Conservation (phyloP, 768 basidiomycete species). For the Phlegmacium glaucopus region DNA sequence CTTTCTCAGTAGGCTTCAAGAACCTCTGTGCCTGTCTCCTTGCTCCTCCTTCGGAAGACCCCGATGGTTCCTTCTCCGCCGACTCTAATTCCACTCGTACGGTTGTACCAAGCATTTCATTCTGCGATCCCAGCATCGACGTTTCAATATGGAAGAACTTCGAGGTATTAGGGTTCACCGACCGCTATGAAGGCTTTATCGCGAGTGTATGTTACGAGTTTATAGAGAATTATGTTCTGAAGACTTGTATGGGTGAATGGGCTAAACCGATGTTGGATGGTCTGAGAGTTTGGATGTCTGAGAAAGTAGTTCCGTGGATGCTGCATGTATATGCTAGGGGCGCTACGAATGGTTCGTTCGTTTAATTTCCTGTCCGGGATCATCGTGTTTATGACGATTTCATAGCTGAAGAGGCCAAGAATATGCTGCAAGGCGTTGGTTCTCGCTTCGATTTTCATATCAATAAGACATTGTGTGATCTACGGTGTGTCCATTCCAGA, state of each 20-base stretch:
- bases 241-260: slow-evolving; percentile 70
- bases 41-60: slow-evolving; percentile 18
- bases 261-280: slow-evolving; percentile 55
- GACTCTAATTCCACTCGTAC: no score
- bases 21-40: slow-evolving; percentile 60
- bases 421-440: slow-evolving; percentile 72
- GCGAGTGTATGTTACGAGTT: slow-evolving; percentile 82
- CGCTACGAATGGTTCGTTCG: slow-evolving; percentile 28
- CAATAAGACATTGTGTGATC: slow-evolving; percentile 85
- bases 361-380: no score
- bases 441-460: slow-evolving; percentile 90
- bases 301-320: slow-evolving; percentile 84
- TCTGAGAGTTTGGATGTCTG: slow-evolving; percentile 74
- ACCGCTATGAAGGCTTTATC: slow-evolving; percentile 81
- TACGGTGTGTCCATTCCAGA: slow-evolving; percentile 50
- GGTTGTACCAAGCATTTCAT: no score
- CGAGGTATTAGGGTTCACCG: slow-evolving; percentile 69
- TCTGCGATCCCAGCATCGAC: slow-evolving; percentile 11
- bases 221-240: slow-evolving; percentile 71
- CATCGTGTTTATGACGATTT: no score
- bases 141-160: slow-evolving; percentile 36
- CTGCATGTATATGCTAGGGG: slow-evolving; percentile 71
- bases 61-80: no score
- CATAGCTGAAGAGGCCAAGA: slow-evolving; percentile 68
- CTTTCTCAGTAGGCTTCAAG: slow-evolving; percentile 68